Percentiles rank a stretch among this genome's conserved stretches.
Evolutionary conservation across 2,329 filamentous ascomycete species (phyloP).

Genomic region (Incumbomyces delicatus): DNA sequence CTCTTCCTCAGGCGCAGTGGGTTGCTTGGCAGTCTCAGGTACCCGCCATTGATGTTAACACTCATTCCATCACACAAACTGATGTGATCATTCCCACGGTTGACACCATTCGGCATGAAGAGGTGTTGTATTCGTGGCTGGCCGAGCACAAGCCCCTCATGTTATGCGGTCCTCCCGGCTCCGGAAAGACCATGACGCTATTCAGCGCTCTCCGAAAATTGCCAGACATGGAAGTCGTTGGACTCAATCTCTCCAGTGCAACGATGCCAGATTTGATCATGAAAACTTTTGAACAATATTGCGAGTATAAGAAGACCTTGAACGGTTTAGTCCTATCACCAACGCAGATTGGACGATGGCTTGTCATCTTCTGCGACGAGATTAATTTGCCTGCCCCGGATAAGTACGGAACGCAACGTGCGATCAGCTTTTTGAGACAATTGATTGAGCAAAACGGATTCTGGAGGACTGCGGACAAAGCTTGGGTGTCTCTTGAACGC

Average conservation of each 20-base stretch:
- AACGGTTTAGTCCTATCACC: constrained; percentile 94
- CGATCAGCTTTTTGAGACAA: constrained; percentile 93
- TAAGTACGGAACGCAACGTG: constrained; percentile 92
- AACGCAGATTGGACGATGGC: constrained; percentile 92
- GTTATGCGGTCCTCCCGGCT: constrained; percentile 93
- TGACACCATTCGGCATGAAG: constrained; percentile 94
- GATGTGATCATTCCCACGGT: constrained; percentile 97
- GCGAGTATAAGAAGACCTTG: constrained; percentile 97
- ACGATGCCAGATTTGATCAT: constrained; percentile 95
- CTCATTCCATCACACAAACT: constrained; percentile 93
- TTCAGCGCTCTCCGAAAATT: constrained; percentile 96
- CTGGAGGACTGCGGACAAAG: constrained; percentile 95
- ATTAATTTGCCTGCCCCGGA: constrained; percentile 98
- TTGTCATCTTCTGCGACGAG: constrained; percentile 98
- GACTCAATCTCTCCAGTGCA: constrained; percentile 97
- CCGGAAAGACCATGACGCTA: constrained; percentile 98
- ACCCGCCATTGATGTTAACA: constrained; percentile 90
- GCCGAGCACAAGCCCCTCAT: constrained; percentile 96
- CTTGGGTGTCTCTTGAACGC: constrained; percentile 92
- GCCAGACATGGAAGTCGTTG: constrained; percentile 97
- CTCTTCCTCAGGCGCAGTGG: constrained; percentile 81
- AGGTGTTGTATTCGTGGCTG: constrained; percentile 98
- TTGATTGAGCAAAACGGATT: constrained; percentile 98
- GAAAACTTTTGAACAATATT: constrained; percentile 99
- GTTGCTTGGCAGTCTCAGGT: constrained; percentile 89